Evolutionary conservation across 176 grass and related monocot genomes (phyloP), one percentile per base, ranked within the genome.

Genomic region (Oryza meridionalis): DNA sequence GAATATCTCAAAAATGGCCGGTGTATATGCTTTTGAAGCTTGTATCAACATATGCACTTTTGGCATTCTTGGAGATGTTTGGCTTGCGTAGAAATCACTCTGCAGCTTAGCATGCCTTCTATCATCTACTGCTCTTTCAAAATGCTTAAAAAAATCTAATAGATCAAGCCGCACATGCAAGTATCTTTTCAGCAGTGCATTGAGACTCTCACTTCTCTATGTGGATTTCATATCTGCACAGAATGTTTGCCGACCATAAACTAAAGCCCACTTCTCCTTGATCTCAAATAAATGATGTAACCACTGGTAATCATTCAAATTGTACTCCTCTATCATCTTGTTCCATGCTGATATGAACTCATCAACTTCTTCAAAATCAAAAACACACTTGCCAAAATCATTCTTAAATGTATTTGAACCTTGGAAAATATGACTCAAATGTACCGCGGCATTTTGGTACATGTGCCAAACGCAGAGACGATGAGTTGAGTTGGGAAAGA

Each of bases 1-100:
- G n/a, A 90, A 93, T 73, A 90, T 77, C 81, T 93, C 88, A 85
- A 90, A 90, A 33, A 86, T 59, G 10, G 77, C 11, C 74, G 88
- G 88, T 24, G 88, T 93, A 64, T 83, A 93, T 69, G 64, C 25
- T 31, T 81, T 81, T 43, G 85, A 85, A 81, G 91, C 88, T 43
- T 93, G 85, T 8, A 50, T 81, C 17, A 93, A 32, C 85, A 93
- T 90, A 44, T 64, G 78, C 8, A 88, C 89, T 53, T 85, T 84
- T 35, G 88, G 77, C 16, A 90, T 44, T 66, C 85, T 86, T 50
- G 67, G 85, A 67, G 73, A 65, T 79, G 71, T 90, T 73, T 90
- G 88, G 71, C 70, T 90, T 27, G 81, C 81, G 75, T 84, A 70
- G 67, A 85, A 90, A 58, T 93, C 88, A 44, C 81, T 70, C 69